Evolutionary conservation across 2,329 filamentous ascomycete genomes (phyloP), one percentile per base, ranked within the genome.

Genomic region (Byssoonygena ceratinophila): DNA sequence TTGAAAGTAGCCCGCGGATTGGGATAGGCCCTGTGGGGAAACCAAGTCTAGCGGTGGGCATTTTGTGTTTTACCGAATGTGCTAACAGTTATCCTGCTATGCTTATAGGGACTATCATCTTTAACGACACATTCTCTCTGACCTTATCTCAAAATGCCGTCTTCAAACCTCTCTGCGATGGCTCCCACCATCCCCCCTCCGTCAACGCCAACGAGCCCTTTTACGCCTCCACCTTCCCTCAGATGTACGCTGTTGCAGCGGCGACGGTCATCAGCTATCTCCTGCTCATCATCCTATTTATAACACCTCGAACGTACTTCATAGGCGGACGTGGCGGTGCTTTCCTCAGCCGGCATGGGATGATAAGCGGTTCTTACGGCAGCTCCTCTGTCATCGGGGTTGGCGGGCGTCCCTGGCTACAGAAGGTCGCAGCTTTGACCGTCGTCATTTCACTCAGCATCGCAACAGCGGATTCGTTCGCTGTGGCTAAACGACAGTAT

Each of bases 281-380:
- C 65, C 80, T 97, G 44, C 84, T 96, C 60, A 87, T 95, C 57
- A 94, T 96, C 79, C 81, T 97, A 34, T 81, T 95, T 64, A 89
- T 96, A 61, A 94, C 89, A 0, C 91, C 91, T n/a, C 82, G 91
- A 48, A 95, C 92, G 2, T 95, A 92, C 66, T 83, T 94, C 57
- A 82, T 94, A 54, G 88, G 88, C 51, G 87, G 88, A 20, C 71
- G 76, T 3, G 75, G 76, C 7, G 74, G 76, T 32, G 73, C 75
- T 41, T 84, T 92, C 54, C 74, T 94, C 46, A 85, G 87, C 40
- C 78, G 85, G 23, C 81, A 86, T 63, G 87, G 89, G 54, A 90
- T 95, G 69, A 94, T 90, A 46, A 86, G 85, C 64, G 84, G 87
- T 48, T 87, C 87, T 2, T 82, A 83, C 57, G 79, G 76, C 16